Evolutionary conservation across 371 early-diverging fungal species (phyloP).

Genomic region (Haplosporangium sp.): DNA sequence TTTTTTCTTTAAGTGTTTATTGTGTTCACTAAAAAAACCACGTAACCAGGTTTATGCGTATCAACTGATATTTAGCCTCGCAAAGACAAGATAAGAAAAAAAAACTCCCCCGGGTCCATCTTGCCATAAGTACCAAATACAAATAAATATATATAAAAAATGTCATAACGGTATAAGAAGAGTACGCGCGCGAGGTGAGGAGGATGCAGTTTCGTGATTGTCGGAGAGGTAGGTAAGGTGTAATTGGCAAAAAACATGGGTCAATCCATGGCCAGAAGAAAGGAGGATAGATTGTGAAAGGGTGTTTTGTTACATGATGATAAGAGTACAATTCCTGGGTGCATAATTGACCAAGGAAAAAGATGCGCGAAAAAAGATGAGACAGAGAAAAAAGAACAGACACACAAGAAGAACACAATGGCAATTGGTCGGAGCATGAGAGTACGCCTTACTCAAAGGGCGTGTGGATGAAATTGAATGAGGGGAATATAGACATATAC

Average conservation of each 20-base stretch:
- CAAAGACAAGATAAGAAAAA: not conserved
- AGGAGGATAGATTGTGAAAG: not conserved
- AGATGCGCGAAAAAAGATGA: not conserved
- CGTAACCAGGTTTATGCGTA: too few relatives aligned
- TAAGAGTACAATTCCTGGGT: conserved; percentile 27
- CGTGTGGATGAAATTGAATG: not conserved
- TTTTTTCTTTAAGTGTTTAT: too few relatives aligned
- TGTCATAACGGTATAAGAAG: not conserved
- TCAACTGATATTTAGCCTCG: not conserved
- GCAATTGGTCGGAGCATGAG: not conserved
- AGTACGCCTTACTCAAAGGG: not conserved
- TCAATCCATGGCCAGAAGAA: conserved; percentile 11
- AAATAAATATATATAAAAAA: conserved; percentile 1
- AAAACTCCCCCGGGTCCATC: not conserved
- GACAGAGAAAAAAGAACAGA: conserved; percentile 14
- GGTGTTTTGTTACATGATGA: conserved; percentile 28
- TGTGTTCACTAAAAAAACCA: too few relatives aligned
- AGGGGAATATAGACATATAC: conserved; percentile 27
- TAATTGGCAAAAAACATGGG: not conserved
- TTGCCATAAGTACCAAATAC: not conserved
- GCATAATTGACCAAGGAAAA: conserved; percentile 35
- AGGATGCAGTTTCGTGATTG: not conserved
- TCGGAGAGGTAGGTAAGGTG: not conserved
- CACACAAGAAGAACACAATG: conserved; percentile 7
- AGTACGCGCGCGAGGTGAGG: not conserved